Evolutionary conservation across 306 rosid genomes (phyloP).

Genomic region (Corylus heterophylla): DNA sequence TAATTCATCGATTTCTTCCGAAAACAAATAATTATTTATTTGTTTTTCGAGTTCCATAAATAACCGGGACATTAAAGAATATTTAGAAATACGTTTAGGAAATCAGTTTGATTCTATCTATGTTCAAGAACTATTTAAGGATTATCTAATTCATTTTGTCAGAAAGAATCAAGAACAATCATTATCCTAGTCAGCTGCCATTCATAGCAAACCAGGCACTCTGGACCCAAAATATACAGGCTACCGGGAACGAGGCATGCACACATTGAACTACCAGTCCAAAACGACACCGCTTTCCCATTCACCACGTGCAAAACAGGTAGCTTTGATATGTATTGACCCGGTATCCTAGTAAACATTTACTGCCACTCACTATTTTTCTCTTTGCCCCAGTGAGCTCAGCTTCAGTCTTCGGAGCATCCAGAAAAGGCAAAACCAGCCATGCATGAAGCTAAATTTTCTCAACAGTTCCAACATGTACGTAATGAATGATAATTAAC

Average conservation of each 20-base stretch:
- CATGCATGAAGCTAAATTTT: background rate
- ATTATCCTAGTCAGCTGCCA: background rate
- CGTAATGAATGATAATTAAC: background rate
- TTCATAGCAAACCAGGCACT: background rate
- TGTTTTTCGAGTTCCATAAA: too few relatives aligned
- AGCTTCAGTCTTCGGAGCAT: background rate
- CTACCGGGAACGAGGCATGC: background rate
- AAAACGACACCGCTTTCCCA: background rate
- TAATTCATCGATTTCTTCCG: too few relatives aligned
- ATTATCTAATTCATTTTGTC: background rate
- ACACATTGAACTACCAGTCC: background rate
- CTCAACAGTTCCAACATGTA: background rate
- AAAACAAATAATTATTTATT: too few relatives aligned
- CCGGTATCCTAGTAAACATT: background rate
- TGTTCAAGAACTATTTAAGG: background rate
- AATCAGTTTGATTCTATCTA: too few relatives aligned
- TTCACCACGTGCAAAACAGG: background rate
- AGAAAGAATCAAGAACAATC: background rate
- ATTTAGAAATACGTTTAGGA: too few relatives aligned
- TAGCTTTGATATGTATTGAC: background rate
- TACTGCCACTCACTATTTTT: slow-evolving; percentile 1
- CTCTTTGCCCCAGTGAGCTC: background rate
- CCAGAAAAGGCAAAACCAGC: slow-evolving; percentile 11
- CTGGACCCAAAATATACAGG: too few relatives aligned
- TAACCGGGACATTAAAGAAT: too few relatives aligned